Percentiles rank a stretch among this genome's conserved stretches.
phyloP scores from a whole-genome alignment of 1,284 basidiomycete genomes.

The Heterobasidion parviporum region DNA sequence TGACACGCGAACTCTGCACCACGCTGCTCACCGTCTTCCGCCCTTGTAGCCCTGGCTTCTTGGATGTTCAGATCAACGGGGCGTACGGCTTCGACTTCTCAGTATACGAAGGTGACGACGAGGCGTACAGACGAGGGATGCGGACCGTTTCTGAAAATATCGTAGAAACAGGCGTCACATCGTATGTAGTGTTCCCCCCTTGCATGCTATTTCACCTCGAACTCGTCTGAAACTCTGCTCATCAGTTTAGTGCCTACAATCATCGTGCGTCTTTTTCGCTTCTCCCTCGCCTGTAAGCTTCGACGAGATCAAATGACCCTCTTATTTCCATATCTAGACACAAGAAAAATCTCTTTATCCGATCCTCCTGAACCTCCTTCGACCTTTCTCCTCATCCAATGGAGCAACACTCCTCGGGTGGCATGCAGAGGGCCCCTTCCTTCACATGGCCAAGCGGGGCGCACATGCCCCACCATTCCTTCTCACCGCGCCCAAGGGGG shows the following conservation, averaged over 20 bases:
- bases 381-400: conserved; percentile 49
- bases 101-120: conserved; percentile 64
- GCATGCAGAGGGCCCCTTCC: conserved; percentile 88
- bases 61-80: conserved; percentile 83
- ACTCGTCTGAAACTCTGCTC: conserved; percentile 4
- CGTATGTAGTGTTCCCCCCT: conserved; percentile 37
- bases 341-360: conserved; percentile 70
- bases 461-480: conserved; percentile 72
- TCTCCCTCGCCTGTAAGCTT: conserved; percentile 1
- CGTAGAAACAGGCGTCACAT: conserved; percentile 83
- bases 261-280: conserved; percentile 43
- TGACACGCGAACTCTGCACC: background rate
- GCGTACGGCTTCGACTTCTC: conserved; percentile 89
- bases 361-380: conserved; percentile 52
- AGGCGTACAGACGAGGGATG: conserved; percentile 61
- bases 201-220: conserved; percentile 2
- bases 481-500: conserved; percentile 50
- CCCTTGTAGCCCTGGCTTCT: conserved; percentile 54
- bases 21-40: background rate
- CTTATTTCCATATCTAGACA: conserved; percentile 35
- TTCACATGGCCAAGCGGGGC: conserved; percentile 71
- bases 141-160: conserved; percentile 67
- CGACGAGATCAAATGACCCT: conserved; percentile 1
- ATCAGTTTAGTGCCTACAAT: conserved; percentile 35
- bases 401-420: conserved; percentile 76